Evolutionary conservation across 306 rosid genomes (phyloP).

Genomic region (Casuarina equisetifolia): DNA sequence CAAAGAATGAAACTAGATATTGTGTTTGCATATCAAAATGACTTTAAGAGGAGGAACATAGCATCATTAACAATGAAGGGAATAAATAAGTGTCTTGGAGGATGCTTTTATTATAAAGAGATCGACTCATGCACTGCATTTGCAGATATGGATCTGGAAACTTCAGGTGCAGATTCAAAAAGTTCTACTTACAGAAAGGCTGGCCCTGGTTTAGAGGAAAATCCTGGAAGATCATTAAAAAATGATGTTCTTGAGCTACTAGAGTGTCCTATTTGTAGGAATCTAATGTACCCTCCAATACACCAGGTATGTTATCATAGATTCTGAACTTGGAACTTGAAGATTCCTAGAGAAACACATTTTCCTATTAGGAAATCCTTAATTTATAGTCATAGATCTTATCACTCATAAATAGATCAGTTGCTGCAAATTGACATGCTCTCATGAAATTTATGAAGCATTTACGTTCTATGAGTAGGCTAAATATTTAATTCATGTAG

Average conservation of each 20-base stretch:
- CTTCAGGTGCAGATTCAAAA: constrained; percentile 35
- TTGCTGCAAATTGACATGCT: not conserved
- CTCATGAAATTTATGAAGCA: not conserved
- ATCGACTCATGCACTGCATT: constrained; percentile 28
- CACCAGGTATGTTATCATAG: constrained; percentile 41
- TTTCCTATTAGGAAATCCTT: not conserved
- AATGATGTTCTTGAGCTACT: constrained; percentile 50
- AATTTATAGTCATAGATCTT: not conserved
- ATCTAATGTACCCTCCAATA: constrained; percentile 57
- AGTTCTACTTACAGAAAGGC: constrained; percentile 33
- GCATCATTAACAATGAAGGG: constrained; percentile 23
- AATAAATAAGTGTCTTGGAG: constrained; percentile 35
- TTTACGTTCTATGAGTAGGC: not conserved
- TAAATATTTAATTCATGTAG: not conserved
- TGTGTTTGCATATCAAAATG: constrained; percentile 4
- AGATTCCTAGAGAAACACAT: not conserved
- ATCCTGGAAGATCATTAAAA: constrained; percentile 30
- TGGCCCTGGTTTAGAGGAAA: constrained; percentile 27
- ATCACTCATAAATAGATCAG: not conserved
- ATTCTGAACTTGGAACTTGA: not conserved
- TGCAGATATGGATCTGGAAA: constrained; percentile 32
- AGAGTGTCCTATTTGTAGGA: constrained; percentile 60
- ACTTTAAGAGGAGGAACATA: constrained; percentile 7
- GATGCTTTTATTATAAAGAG: constrained; percentile 39
- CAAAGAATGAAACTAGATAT: constrained; percentile 11